phyloP scores from a whole-genome alignment of 257 asterid species.

The Solanum lignicaule region DNA sequence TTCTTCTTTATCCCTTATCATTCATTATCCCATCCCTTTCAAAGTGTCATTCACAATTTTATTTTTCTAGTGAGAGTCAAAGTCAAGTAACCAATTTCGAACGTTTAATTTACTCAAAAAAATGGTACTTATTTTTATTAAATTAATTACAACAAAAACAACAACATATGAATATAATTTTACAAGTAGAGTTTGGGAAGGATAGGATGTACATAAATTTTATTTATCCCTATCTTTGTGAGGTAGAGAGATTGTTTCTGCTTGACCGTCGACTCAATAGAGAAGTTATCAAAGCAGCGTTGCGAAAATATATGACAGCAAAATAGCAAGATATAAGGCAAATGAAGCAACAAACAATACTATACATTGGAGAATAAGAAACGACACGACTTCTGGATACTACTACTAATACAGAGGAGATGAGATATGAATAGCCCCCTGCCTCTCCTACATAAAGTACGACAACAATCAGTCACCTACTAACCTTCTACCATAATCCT shows the following conservation, averaged over 20 bases:
- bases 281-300: not conserved
- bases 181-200: accelerated
- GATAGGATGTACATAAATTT: not conserved
- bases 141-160: not conserved
- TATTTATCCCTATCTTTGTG: not conserved
- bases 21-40: not conserved
- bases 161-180: not conserved
- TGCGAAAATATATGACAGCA: not conserved
- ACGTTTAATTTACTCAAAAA: not conserved
- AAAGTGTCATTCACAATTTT: not conserved
- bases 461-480: accelerated
- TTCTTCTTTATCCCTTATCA: not conserved
- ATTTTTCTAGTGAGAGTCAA: not conserved
- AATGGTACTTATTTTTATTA: not conserved
- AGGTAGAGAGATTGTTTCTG: not conserved
- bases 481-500: accelerated
- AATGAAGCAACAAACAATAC: not conserved
- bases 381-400: not conserved
- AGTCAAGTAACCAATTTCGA: not conserved
- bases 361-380: not conserved
- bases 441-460: not conserved
- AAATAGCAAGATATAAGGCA: not conserved
- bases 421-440: not conserved
- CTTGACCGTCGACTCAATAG: not conserved
- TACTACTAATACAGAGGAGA: not conserved